Percentiles rank a stretch among this genome's conserved stretches.
Conservation (phyloP, 768 basidiomycete species). For the Cantharellus cinnabarinus region DNA sequence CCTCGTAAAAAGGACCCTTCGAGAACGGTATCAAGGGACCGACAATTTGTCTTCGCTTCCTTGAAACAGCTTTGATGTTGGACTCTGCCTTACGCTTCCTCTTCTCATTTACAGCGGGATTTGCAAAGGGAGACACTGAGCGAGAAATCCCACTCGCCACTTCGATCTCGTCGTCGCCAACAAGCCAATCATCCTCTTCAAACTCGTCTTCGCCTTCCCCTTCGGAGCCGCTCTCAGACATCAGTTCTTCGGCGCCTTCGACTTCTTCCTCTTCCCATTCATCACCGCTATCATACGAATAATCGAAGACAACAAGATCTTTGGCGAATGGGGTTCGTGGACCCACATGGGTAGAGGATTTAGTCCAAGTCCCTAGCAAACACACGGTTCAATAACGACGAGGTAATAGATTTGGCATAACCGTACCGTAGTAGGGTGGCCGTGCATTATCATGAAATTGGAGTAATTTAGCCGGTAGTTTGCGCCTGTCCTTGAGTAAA, state of each 20-base stretch:
- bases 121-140: conserved; percentile 11
- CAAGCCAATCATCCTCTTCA: conserved; percentile 59
- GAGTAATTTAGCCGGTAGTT: conserved; percentile 59
- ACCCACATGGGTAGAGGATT: conserved; percentile 53
- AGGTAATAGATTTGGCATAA: not conserved
- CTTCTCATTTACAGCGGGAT: not conserved
- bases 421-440: conserved; percentile 70
- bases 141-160: conserved; percentile 11
- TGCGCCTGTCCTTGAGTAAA: conserved; percentile 37
- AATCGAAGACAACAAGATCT: conserved; percentile 64
- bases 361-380: conserved; percentile 55
- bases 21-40: conserved; percentile 59
- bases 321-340: conserved; percentile 66
- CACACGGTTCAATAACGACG: not conserved
- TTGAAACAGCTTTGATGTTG: conserved; percentile 28
- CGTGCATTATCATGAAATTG: conserved; percentile 69
- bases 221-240: conserved; percentile 13
- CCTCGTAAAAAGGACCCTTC: conserved; percentile 73
- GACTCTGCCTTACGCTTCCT: conserved; percentile 36
- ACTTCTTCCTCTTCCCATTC: conserved; percentile 87
- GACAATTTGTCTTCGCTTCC: conserved; percentile 54
- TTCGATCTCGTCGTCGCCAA: conserved; percentile 47
- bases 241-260: conserved; percentile 55
- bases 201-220: conserved; percentile 25
- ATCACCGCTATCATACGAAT: conserved; percentile 82